These are phyloP conservation scores for Cordyceps militaris DNA, from an alignment of 2,329 filamentous ascomycete species.

Conservation along the genomic window DNA sequence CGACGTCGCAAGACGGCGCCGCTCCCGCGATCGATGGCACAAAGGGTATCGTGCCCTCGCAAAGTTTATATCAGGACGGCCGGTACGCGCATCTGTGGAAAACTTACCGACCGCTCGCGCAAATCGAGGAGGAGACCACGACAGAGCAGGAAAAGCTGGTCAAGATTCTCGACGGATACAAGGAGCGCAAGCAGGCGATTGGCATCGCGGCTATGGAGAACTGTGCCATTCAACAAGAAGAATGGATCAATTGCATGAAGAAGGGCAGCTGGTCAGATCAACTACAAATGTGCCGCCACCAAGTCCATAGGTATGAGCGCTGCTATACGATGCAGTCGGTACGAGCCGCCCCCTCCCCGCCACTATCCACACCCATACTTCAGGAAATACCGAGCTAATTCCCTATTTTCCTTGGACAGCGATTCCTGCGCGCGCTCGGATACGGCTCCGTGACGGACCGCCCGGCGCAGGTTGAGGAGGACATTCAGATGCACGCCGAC, in stretches of 20 bases:
- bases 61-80: conserved; percentile 53
- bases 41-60: conserved; percentile 34
- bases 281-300: conserved; percentile 72
- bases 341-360: conserved; percentile 21
- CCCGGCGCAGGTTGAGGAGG: conserved; percentile 64
- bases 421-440: conserved; percentile 84
- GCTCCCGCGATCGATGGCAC: conserved; percentile 17
- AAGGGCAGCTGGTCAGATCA: conserved; percentile 60
- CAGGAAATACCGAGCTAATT: neutral
- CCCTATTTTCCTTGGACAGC: conserved; percentile 34
- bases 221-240: conserved; percentile 79
- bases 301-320: conserved; percentile 71
- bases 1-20: conserved; percentile 17
- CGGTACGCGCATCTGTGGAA: conserved; percentile 84
- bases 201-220: conserved; percentile 84
- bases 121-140: conserved; percentile 62
- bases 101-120: conserved; percentile 67
- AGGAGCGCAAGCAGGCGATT: conserved; percentile 71
- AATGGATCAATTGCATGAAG: conserved; percentile 75
- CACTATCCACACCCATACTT: neutral
- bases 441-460: conserved; percentile 67
- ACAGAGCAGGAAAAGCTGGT: conserved; percentile 73
- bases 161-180: conserved; percentile 76
- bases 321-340: conserved; percentile 88
- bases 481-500: conserved; percentile 94